A percentile compares a stretch with the other conserved stretches of the same genome.
These are phyloP conservation scores for Geotrichum bryndzae DNA, from an alignment of 1,139 yeast genomes.

Conservation along the genomic window DNA sequence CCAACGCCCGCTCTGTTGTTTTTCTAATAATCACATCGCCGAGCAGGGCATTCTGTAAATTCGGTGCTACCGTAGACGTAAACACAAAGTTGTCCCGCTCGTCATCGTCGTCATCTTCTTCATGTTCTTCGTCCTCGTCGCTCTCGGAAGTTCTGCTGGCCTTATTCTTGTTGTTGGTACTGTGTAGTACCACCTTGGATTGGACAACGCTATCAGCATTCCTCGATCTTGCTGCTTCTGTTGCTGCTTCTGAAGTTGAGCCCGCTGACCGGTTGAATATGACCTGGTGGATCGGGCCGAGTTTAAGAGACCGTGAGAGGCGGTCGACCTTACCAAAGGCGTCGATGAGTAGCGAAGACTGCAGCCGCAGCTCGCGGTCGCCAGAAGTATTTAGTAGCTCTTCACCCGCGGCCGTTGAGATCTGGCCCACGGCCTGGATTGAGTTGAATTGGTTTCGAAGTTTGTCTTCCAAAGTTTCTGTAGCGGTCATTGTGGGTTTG, in stretches of 20 bases:
- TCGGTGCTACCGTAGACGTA: conserved; percentile 20
- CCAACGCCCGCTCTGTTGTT: conserved; percentile 16
- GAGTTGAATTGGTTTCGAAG: not conserved
- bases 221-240: not conserved
- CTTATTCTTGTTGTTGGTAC: not conserved
- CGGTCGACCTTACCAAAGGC: conserved; percentile 28
- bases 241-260: not conserved
- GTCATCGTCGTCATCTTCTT: conserved; percentile 1
- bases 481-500: not conserved
- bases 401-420: conserved; percentile 24
- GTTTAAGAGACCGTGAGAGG: conserved; percentile 28
- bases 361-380: conserved; percentile 16
- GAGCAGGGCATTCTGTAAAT: conserved; percentile 20
- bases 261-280: not conserved
- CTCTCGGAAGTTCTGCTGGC: not conserved
- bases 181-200: conserved; percentile 16
- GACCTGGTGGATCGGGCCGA: conserved; percentile 29
- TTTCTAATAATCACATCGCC: conserved; percentile 21
- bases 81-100: conserved; percentile 18
- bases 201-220: conserved; percentile 20
- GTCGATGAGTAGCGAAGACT: conserved; percentile 19
- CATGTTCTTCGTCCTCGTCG: not conserved
- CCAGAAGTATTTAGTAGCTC: conserved; percentile 21
- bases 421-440: conserved; percentile 22
- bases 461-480: not conserved